Base-by-base conservation (phyloP, 73 alveolate genomes). In the Tetrahymena borealis region DNA sequence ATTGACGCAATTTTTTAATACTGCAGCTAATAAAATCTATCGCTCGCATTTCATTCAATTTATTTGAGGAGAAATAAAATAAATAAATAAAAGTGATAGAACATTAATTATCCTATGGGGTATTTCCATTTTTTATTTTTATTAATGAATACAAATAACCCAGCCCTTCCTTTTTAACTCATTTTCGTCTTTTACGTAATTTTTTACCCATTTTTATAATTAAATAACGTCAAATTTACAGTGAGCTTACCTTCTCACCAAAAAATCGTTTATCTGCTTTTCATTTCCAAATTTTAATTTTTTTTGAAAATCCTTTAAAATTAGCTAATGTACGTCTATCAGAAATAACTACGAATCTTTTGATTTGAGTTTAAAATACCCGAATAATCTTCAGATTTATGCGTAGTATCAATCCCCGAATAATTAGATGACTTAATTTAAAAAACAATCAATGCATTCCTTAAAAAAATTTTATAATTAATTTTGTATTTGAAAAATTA, bases 381-480 rank as follows among this genome's bases (percentile, higher is more conserved):
- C 85, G 85, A 60, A 60, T 60, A 60, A 60, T 60, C 28, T 60
- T 60, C 85, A 13, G n/a, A 60, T 60, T 24, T 60, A 60, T 60
- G 28, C 85, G 85, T 60, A 60, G 85, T 60, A 60, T 60, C 85
- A 35, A 60, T 60, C 85, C 85, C 85, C 85, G 85, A 60, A 60
- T 60, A 60, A 60, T 60, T 60, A 0, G 85, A 60, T 60, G 3
- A 60, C n/a, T 60, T 60, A 60, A 60, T 60, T 60, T 60, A 60
- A 60, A 60, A 60, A 60, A 4, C 11, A 60, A 60, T 60, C 37
- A 60, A 60, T 60, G 28, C 85, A 60, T 24, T 60, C n/a, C n/a
- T 60, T n/a, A 60, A 32, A 32, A 60, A 60, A 60, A 10, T 24
- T 24, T 7, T 60, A 60, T 60, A 60, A 60, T 60, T 60, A 60